Percentiles rank a stretch among this genome's conserved stretches.
These are phyloP conservation scores for Suhomyces bolitotheri DNA, from an alignment of 1,139 yeast species.

Conservation along the genomic window DNA sequence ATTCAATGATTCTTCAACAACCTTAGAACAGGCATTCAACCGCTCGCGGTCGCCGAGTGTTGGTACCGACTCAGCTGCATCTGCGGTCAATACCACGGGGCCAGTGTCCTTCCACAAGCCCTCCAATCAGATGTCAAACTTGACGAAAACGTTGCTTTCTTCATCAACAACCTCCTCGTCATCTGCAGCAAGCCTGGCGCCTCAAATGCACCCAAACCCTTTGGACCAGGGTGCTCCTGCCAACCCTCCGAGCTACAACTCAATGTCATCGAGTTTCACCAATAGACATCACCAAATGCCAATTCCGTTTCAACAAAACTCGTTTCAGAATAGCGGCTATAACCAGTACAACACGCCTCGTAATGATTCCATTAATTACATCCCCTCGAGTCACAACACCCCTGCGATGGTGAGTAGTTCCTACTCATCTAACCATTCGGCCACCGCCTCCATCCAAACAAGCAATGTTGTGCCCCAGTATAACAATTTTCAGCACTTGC, in stretches of 20 bases:
- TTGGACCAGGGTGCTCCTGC: conserved; percentile 9
- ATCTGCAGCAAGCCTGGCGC: conserved; percentile 9
- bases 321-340: conserved; percentile 10
- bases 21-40: conserved; percentile 9
- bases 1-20: conserved; percentile 10
- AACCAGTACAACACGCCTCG: conserved; percentile 15
- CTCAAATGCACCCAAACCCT: conserved; percentile 7
- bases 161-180: conserved; percentile 13
- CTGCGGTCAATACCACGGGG: conserved; percentile 3
- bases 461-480: conserved; percentile 11
- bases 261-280: conserved; percentile 12
- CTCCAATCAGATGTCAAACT: conserved; percentile 31
- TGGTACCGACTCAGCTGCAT: not conserved
- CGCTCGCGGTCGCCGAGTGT: conserved; percentile 9
- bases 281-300: conserved; percentile 7
- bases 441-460: conserved; percentile 31
- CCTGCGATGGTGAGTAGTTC: conserved; percentile 55
- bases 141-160: conserved; percentile 39
- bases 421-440: conserved; percentile 45
- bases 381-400: conserved; percentile 53
- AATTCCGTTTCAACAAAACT: conserved; percentile 12
- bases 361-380: conserved; percentile 36
- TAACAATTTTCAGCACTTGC: conserved; percentile 18
- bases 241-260: conserved; percentile 12
- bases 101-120: conserved; percentile 11